A percentile compares a stretch with the other conserved stretches of the same genome.
phyloP scores from a whole-genome alignment of 805 yeast species.

The Candida parachauliodes region DNA sequence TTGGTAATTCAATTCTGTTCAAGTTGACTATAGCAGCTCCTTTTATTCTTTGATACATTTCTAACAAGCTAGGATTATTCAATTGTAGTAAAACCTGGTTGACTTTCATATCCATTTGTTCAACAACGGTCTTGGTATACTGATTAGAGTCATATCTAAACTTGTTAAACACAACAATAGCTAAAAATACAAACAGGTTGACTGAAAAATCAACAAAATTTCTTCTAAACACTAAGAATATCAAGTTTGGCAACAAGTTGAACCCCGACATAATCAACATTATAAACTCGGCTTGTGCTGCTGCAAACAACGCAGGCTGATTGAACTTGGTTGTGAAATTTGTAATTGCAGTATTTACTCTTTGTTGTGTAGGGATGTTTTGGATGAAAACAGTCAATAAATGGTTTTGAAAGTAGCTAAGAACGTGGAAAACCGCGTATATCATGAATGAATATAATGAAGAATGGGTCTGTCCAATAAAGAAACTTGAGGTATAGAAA shows the following conservation, averaged over 20 bases:
- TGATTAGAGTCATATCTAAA: conserved; percentile 31
- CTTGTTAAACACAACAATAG: conserved; percentile 30
- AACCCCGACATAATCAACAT: conserved; percentile 20
- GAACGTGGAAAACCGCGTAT: conserved; percentile 34
- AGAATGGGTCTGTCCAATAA: conserved; percentile 36
- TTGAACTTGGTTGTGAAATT: conserved; percentile 28
- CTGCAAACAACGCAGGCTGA: conserved; percentile 34
- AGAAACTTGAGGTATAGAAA: conserved; percentile 26
- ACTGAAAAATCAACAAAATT: conserved; percentile 30
- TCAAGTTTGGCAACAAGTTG: conserved; percentile 21
- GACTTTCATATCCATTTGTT: conserved; percentile 42
- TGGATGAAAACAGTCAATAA: conserved; percentile 33
- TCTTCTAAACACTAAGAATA: conserved; percentile 30
- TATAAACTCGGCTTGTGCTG: conserved; percentile 35
- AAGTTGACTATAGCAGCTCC: conserved; percentile 15
- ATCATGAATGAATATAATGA: conserved; percentile 32
- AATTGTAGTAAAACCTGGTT: conserved; percentile 19
- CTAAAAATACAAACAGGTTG: conserved; percentile 30
- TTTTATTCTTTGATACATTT: conserved; percentile 20
- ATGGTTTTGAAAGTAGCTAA: conserved; percentile 36
- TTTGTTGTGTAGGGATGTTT: conserved; percentile 24
- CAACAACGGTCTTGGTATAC: conserved; percentile 37
- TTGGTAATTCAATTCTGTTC: conserved; percentile 21
- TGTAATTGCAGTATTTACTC: conserved; percentile 24
- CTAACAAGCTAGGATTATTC: conserved; percentile 13